A percentile compares a stretch with the other conserved stretches of the same genome.
These are phyloP conservation scores for Taiozyma onychis DNA, from an alignment of 1,139 yeast species.

Conservation along the genomic window DNA sequence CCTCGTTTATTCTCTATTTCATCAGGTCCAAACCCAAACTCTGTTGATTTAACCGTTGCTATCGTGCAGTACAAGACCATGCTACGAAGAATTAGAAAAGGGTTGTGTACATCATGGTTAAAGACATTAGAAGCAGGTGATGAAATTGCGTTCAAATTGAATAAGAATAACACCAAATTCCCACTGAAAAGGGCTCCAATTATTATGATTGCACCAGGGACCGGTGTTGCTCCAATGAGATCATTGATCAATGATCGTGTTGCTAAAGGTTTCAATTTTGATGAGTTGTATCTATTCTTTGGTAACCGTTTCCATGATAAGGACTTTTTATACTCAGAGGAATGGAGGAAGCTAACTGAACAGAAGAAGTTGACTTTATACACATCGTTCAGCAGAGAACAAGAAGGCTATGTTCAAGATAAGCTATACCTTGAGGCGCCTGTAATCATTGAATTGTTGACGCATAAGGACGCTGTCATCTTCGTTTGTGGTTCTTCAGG, in stretches of 20 bases:
- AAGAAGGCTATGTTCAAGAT: conserved; percentile 64
- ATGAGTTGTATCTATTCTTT: conserved; percentile 49
- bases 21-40: conserved; percentile 40
- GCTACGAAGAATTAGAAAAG: conserved; percentile 67
- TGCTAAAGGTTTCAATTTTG: conserved; percentile 21
- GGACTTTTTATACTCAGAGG: conserved; percentile 61
- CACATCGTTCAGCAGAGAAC: conserved; percentile 62
- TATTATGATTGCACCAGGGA: conserved; percentile 81
- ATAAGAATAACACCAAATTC: conserved; percentile 40
- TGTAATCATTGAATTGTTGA: conserved; percentile 45
- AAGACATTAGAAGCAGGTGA: conserved; percentile 44
- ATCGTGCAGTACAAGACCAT: conserved; percentile 84
- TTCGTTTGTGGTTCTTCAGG: conserved; percentile 94
- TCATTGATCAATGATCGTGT: conserved; percentile 44
- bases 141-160: conserved; percentile 49
- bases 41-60: conserved; percentile 55
- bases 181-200: conserved; percentile 40
- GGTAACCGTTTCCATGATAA: conserved; percentile 68
- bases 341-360: conserved; percentile 39
- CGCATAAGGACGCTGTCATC: conserved; percentile 50
- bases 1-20: conserved; percentile 87
- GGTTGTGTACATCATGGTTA: conserved; percentile 81
- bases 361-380: conserved; percentile 35
- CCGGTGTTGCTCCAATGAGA: conserved; percentile 89
- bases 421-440: conserved; percentile 45